Conservation (phyloP, 176 grass and related monocot genomes). For the Cenchrus purpureus region DNA sequence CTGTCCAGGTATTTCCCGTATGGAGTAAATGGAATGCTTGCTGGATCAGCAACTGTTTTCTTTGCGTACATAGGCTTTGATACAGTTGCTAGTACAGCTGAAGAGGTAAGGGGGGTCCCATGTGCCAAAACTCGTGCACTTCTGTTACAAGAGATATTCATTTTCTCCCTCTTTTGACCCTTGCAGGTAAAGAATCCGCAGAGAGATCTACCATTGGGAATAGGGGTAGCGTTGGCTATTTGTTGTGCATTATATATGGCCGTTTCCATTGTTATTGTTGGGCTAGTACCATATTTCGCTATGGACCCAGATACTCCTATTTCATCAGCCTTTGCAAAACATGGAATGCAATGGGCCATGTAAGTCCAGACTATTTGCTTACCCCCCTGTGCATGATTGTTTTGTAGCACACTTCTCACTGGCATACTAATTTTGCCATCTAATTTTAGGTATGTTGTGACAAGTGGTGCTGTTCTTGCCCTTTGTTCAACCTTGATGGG, state of each 20-base stretch:
- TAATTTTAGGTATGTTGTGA: constrained; percentile 84
- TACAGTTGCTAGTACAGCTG: constrained; percentile 91
- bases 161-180: neutral
- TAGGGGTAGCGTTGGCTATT: constrained; percentile 73
- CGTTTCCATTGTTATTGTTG: constrained; percentile 93
- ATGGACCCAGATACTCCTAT: constrained; percentile 99
- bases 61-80: constrained; percentile 98
- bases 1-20: constrained; percentile 79
- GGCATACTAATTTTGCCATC: constrained; percentile 28
- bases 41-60: constrained; percentile 96
- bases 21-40: constrained; percentile 93
- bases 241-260: constrained; percentile 91
- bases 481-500: constrained; percentile 97
- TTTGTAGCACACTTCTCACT: neutral
- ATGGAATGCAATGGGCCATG: constrained; percentile 93
- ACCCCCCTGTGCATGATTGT: constrained; percentile 13
- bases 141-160: neutral
- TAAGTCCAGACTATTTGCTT: constrained; percentile 49
- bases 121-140: neutral
- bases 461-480: constrained; percentile 87
- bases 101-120: constrained; percentile 67
- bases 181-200: constrained; percentile 93
- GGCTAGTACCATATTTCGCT: constrained; percentile 88
- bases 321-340: constrained; percentile 84
- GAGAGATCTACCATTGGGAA: constrained; percentile 88